These are phyloP conservation scores for Kwoniella dendrophila DNA, from an alignment of 768 basidiomycete genomes.

Conservation along the genomic window DNA sequence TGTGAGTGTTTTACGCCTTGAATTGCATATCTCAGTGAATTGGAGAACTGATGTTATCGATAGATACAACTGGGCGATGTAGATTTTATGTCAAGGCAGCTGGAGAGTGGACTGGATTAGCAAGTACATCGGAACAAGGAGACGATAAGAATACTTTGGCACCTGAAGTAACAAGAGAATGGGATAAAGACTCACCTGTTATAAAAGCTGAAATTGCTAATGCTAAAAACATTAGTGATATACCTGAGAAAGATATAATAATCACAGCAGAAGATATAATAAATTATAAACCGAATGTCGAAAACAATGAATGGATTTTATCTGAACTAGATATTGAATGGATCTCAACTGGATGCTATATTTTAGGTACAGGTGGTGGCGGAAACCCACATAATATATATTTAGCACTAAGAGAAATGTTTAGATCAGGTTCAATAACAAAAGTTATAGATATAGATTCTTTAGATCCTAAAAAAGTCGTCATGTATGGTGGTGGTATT, in stretches of 20 bases:
- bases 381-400: conserved; percentile 64
- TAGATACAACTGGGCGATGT: conserved; percentile 37
- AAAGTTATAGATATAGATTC: conserved; percentile 60
- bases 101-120: conserved; percentile 58
- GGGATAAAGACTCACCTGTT: too few species aligned
- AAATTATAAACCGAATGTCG: conserved; percentile 58
- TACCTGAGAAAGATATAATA: conserved; percentile 9
- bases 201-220: conserved; percentile 4
- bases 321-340: conserved; percentile 62
- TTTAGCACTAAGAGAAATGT: conserved; percentile 61
- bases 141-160: neutral
- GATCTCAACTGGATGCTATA: conserved; percentile 67
- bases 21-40: neutral
- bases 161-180: too few species aligned
- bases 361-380: conserved; percentile 68
- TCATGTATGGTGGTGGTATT: conserved; percentile 57
- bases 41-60: too few species aligned
- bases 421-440: conserved; percentile 61
- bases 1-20: conserved; percentile 12
- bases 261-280: conserved; percentile 47
- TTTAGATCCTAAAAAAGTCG: conserved; percentile 54
- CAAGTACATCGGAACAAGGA: neutral
- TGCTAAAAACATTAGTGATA: conserved; percentile 3
- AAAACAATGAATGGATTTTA: conserved; percentile 59
- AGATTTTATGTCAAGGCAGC: conserved; percentile 67